phyloP scores from a whole-genome alignment of 768 basidiomycete species.

The Lactifluus rugatus region DNA sequence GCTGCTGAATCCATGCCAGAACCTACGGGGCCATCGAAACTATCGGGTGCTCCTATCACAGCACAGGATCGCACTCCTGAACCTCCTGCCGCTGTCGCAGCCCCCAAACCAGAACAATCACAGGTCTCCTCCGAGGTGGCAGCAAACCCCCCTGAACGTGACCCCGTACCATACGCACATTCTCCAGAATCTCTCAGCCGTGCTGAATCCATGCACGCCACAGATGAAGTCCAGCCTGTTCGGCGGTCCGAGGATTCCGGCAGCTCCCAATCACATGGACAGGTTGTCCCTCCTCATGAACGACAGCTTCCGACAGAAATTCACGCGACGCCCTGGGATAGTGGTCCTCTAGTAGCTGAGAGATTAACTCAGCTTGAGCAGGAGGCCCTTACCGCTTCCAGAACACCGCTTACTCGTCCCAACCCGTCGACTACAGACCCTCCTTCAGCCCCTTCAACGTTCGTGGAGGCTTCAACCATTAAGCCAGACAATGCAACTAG shows the following conservation, averaged over 20 bases:
- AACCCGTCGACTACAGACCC: neutral
- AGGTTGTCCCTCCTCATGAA: constrained; percentile 6
- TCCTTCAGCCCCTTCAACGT: neutral
- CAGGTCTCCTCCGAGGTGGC: neutral
- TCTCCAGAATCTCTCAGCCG: constrained; percentile 21
- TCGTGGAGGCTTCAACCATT: neutral
- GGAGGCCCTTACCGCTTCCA: no score
- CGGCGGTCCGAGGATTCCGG: constrained; percentile 11
- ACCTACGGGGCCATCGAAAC: constrained; percentile 23
- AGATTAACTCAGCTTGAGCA: constrained; percentile 1
- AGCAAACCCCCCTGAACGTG: neutral
- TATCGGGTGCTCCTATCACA: constrained; percentile 18
- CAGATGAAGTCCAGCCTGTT: constrained; percentile 18
- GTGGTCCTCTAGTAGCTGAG: constrained; percentile 1
- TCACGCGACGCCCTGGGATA: constrained; percentile 3
- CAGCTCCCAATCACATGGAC: constrained; percentile 13
- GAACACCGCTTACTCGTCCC: neutral
- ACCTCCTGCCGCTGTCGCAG: neutral
- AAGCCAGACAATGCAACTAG: constrained; percentile 2
- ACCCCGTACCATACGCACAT: constrained; percentile 12
- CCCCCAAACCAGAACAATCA: neutral
- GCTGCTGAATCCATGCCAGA: constrained; percentile 29
- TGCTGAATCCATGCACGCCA: constrained; percentile 10
- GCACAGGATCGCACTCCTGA: constrained; percentile 4
- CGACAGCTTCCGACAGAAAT: constrained; percentile 2